Conservation (phyloP, 495 filamentous ascomycete genomes). For the Aspergillus haitiensis region DNA sequence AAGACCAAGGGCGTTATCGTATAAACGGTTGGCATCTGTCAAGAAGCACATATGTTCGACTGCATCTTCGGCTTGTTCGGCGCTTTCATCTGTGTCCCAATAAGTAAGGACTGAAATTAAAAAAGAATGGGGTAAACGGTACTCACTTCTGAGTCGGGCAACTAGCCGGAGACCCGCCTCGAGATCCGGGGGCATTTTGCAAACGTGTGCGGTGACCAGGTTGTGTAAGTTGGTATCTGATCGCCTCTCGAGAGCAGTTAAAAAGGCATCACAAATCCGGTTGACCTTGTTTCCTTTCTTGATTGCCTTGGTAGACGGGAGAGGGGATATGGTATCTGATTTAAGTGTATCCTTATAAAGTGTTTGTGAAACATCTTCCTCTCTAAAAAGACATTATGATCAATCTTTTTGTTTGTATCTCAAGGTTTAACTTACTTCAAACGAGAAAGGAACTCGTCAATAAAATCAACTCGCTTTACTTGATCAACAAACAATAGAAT, state of each 20-base stretch:
- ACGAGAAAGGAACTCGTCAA: constrained; percentile 90
- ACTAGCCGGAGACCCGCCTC: constrained; percentile 82
- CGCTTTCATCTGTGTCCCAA: constrained; percentile 50
- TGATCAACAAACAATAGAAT: constrained; percentile 81
- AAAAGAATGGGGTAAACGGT: not conserved
- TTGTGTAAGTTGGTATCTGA: constrained; percentile 79
- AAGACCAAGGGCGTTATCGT: constrained; percentile 83
- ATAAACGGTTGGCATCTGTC: constrained; percentile 89
- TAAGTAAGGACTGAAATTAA: constrained; percentile 21
- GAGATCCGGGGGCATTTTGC: constrained; percentile 86
- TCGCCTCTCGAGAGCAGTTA: constrained; percentile 61
- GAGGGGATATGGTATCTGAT: constrained; percentile 13
- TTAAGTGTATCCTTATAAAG: constrained; percentile 85
- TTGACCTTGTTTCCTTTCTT: constrained; percentile 69
- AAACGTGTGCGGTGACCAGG: constrained; percentile 90
- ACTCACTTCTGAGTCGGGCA: constrained; percentile 63
- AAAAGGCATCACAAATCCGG: constrained; percentile 81
- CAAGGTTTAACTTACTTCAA: constrained; percentile 59
- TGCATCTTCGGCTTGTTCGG: constrained; percentile 73
- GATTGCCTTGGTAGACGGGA: constrained; percentile 9
- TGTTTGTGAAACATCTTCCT: constrained; percentile 91
- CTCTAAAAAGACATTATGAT: constrained; percentile 47
- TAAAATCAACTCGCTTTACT: constrained; percentile 76
- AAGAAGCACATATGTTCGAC: constrained; percentile 97
- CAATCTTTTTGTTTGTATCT: not conserved